phyloP scores from a whole-genome alignment of 2,329 filamentous ascomycete genomes.

The Apiospora hydei region DNA sequence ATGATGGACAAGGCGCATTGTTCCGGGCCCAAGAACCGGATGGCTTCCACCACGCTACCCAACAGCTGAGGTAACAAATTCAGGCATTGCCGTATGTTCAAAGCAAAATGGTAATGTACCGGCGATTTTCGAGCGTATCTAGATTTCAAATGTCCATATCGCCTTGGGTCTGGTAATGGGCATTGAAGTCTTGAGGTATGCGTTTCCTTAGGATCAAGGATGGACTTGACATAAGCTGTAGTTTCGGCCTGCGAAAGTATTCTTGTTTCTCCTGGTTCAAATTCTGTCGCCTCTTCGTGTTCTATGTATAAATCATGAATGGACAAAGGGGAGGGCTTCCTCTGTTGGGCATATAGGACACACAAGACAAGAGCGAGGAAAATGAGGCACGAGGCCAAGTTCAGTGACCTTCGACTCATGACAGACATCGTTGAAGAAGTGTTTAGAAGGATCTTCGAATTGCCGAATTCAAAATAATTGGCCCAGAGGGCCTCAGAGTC shows the following conservation, averaged over 20 bases:
- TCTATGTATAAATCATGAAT: no score
- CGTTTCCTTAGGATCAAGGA: conserved; percentile 38
- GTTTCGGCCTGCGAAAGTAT: background rate
- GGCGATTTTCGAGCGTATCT: background rate
- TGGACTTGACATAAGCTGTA: conserved; percentile 38
- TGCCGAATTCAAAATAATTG: no score
- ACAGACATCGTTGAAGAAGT: no score
- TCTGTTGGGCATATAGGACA: no score
- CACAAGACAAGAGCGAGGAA: no score
- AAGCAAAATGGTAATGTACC: conserved; percentile 56
- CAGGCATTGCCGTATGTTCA: conserved; percentile 56
- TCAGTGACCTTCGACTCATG: no score
- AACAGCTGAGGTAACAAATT: conserved; percentile 57
- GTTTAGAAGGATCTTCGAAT: no score
- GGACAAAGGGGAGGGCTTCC: no score
- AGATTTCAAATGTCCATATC: conserved; percentile 34
- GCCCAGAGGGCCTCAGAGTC: no score
- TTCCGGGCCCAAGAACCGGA: conserved; percentile 57
- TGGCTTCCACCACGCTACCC: conserved; percentile 57
- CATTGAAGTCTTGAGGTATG: conserved; percentile 38
- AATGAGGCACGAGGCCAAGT: no score
- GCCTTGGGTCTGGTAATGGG: conserved; percentile 31
- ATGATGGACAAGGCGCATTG: conserved; percentile 62
- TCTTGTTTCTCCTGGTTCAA: background rate
- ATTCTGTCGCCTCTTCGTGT: no score